These are phyloP conservation scores for Aspergillus latus DNA, from an alignment of 2,329 filamentous ascomycete species.

Conservation along the genomic window DNA sequence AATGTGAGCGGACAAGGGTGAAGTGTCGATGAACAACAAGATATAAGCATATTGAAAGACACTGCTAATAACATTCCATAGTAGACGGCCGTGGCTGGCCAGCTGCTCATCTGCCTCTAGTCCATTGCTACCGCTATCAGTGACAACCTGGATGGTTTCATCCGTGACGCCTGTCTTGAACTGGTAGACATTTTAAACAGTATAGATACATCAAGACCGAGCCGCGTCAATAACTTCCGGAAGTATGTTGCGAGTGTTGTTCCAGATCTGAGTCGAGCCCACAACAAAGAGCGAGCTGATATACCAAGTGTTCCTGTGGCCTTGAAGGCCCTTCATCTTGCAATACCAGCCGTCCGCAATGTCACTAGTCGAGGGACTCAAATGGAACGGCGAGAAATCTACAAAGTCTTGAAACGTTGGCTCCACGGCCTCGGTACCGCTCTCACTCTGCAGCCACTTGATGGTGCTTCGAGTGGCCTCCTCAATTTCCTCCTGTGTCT, in stretches of 20 bases:
- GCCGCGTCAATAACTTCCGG: not conserved
- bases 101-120: conserved; percentile 26
- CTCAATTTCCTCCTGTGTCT: not conserved
- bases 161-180: conserved; percentile 26
- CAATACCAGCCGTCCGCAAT: not conserved
- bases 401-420: not conserved
- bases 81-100: conserved; percentile 25
- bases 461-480: not conserved
- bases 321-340: conserved; percentile 1
- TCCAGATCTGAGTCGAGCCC: not conserved
- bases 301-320: conserved; percentile 5
- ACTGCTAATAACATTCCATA: conserved; percentile 35
- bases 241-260: not conserved
- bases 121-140: conserved; percentile 25
- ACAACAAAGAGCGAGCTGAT: not conserved
- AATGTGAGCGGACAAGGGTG: conserved; percentile 22
- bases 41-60: conserved; percentile 35
- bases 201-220: not conserved
- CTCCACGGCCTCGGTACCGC: not conserved
- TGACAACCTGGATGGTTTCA: conserved; percentile 25
- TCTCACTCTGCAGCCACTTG: not conserved
- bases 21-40: conserved; percentile 31
- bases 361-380: not conserved
- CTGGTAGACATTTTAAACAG: conserved; percentile 25
- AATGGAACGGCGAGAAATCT: not conserved